Percentiles rank a stretch among this genome's conserved stretches.
These are phyloP conservation scores for Mycena crocata DNA, from an alignment of 768 basidiomycete genomes.

Conservation along the genomic window DNA sequence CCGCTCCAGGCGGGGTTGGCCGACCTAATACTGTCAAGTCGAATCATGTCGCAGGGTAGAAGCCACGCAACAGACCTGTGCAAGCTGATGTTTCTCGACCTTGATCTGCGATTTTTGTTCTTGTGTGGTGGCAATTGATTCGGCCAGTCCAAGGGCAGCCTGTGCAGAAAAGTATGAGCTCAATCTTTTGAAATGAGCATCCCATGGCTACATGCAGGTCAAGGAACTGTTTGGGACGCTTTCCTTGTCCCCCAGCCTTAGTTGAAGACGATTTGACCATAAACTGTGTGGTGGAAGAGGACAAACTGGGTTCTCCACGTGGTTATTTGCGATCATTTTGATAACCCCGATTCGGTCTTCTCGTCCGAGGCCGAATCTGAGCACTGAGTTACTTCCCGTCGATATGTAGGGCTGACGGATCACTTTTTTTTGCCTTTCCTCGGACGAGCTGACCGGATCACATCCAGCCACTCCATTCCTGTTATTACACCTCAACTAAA, in stretches of 20 bases:
- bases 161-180: slow-evolving; percentile 36
- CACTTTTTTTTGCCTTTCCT: slow-evolving; percentile 17
- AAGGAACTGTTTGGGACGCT: slow-evolving; percentile 50
- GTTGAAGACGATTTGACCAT: slow-evolving; percentile 11
- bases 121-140: slow-evolving; percentile 56
- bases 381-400: slow-evolving; percentile 12
- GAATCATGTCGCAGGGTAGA: slow-evolving; percentile 31
- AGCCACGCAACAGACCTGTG: slow-evolving; percentile 47
- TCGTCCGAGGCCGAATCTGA: slow-evolving; percentile 1
- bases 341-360: slow-evolving; percentile 7
- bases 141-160: slow-evolving; percentile 62
- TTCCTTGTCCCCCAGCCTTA: slow-evolving; percentile 37
- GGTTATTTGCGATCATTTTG: slow-evolving; percentile 1
- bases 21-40: slow-evolving; percentile 34
- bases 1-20: slow-evolving; percentile 41
- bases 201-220: slow-evolving; percentile 43
- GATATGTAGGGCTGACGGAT: slow-evolving; percentile 10
- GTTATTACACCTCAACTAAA: slow-evolving; percentile 15
- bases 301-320: background rate
- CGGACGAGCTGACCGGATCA: slow-evolving; percentile 22
- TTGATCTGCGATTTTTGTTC: slow-evolving; percentile 58
- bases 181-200: background rate
- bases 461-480: background rate
- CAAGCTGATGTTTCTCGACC: slow-evolving; percentile 52
- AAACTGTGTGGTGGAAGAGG: slow-evolving; percentile 13